These are phyloP conservation scores for Suillus brevipes DNA, from an alignment of 768 basidiomycete genomes.

Conservation along the genomic window DNA sequence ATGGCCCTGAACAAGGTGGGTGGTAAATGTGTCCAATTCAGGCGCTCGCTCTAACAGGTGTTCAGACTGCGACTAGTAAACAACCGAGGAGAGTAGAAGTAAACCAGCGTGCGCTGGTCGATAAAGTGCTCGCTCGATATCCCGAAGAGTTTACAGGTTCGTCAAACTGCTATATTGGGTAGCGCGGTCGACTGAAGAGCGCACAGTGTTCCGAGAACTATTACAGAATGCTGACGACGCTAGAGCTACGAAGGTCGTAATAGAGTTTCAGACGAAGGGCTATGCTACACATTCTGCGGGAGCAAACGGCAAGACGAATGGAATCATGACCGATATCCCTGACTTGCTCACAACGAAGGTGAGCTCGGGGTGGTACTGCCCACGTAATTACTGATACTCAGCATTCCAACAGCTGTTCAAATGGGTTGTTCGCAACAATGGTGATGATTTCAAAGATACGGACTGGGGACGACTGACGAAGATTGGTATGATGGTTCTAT, in stretches of 20 bases:
- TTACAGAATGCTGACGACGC: constrained; percentile 61
- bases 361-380: background rate
- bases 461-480: constrained; percentile 52
- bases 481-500: constrained; percentile 30
- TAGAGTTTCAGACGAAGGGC: constrained; percentile 36
- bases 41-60: background rate
- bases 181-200: background rate
- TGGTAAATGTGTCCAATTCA: background rate
- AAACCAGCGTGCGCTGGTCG: constrained; percentile 18
- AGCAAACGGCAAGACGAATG: constrained; percentile 5
- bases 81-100: constrained; percentile 9
- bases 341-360: constrained; percentile 12
- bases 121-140: constrained; percentile 20
- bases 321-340: background rate
- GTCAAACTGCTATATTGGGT: background rate
- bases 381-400: background rate
- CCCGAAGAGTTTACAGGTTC: constrained; percentile 20
- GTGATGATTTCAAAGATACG: constrained; percentile 43
- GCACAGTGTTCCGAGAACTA: constrained; percentile 51
- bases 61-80: background rate
- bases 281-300: constrained; percentile 9
- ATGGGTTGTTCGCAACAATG: constrained; percentile 49
- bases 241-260: constrained; percentile 33
- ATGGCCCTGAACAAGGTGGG: background rate
- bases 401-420: constrained; percentile 31